Evolutionary conservation across 176 grass and related monocot species (phyloP), one percentile per base, ranked within the genome.

Genomic region (Triticum dicoccoides): DNA sequence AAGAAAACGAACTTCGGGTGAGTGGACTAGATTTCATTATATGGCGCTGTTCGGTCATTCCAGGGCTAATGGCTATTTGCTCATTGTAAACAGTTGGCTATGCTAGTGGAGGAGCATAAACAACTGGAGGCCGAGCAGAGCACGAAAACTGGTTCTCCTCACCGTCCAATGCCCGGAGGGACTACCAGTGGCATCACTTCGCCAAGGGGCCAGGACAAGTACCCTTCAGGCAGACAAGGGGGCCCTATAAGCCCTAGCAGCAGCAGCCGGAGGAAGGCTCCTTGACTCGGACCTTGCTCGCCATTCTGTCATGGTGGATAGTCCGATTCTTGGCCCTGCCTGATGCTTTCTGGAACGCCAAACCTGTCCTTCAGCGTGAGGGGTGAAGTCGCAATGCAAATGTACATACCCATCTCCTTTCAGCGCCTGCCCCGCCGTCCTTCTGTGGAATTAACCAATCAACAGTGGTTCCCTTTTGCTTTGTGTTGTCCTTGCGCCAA

Each of bases 1-100:
- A 87, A 86, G 92, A 99, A 86, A 99, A 99, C 87, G 92, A 99
- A 76, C 88, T 90, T 91, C 89, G 90, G 97, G 97, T 99, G 86
- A 92, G 88, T 83, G 27, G 32, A 80, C 32, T 84, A 69, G 58
- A 32, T 82, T 82, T 32, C 80, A 62, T 82, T 49, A 66, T 56
- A 24, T 56, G 18, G 63, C 58, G 34, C 7, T 8, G 71, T 5
- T 59, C 0, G 5, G 15, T 29, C 14, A 86, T 86, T 45, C 61
- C 32, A 68, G 37, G 49, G 6, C 81, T 95, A 82, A 93, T 42
- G 18, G 25, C 2, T 14, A 58, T 61, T 23, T 51, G 24, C 27
- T 61, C 10, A 18, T 77, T 10, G 52, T 0, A 39, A 83, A 84
- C 73, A 95, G 94, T 80, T 95, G 56, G 59, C 84, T 63, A 77